Base-by-base conservation (phyloP, 2,329 filamentous ascomycete species). In the Beauveria varroae region DNA sequence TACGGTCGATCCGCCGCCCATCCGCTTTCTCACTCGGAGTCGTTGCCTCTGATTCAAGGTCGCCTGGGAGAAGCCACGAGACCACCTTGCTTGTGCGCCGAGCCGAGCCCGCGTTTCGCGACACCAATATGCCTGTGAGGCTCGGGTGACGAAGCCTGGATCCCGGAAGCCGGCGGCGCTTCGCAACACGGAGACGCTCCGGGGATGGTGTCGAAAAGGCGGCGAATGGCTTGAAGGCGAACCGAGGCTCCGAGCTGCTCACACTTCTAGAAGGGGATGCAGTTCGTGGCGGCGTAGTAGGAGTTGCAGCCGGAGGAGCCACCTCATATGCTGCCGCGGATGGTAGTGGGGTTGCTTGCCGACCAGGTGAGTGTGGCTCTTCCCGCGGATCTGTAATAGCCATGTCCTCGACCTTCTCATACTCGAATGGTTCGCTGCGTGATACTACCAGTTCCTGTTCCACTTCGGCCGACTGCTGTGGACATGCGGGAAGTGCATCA, bases 161-260 rank as follows among this genome's bases (percentile, higher is more conserved):
- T 62, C 62, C 65, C 44, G 63, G 67, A 22, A 65, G 67, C n/a
- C 50, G 58, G 46, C 43, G 56, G 18, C 59, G 64, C 7, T 44
- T 59, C 63, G 62, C 50, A 28, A 63, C 65, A 30, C 67, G 63
- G 16, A 64, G 65, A n/a, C 66, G 72, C 46, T 76, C 72, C 1
- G 81, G 78, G 0, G 80, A 81, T 1, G 79, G 77, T 0, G 79
- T 79, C 66, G 81, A 77, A 67, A 84, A 84, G 1, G 77, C 76
- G 1, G 79, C 75, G 66, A 84, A 84, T 0, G 80, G 76, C 63
- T 79, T 81, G 65, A 82, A 73, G 0, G 77, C 78, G 34, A 82
- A 73, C 5, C 76, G 76, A 16, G 78, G 75, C 55, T 82, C 78
- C 6, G 80, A 77, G 0, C 78, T 80, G 2, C 72, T 71, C 37